Evolutionary conservation across 495 filamentous ascomycete species (phyloP).

Genomic region (Lepidopterella palustris): DNA sequence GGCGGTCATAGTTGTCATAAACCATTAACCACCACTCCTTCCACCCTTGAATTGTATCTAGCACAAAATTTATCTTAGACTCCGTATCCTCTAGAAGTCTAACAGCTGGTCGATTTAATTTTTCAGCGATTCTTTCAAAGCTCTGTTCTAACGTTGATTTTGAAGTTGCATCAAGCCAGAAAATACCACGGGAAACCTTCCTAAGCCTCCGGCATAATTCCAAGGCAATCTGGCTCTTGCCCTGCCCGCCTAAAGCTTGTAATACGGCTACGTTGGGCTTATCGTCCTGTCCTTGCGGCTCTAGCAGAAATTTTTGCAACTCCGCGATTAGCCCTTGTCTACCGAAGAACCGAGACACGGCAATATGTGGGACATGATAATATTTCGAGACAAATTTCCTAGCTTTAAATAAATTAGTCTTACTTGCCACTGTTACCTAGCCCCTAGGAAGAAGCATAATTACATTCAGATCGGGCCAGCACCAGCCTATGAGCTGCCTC

Average conservation of each 20-base stretch:
- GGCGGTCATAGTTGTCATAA: conserved; percentile 38
- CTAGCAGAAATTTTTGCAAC: background rate
- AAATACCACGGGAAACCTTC: conserved; percentile 17
- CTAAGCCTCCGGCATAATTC: conserved; percentile 29
- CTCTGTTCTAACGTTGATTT: conserved; percentile 7
- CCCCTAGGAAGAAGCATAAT: conserved; percentile 4
- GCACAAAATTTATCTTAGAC: conserved; percentile 21
- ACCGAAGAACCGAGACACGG: conserved; percentile 1
- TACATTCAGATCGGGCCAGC: conserved; percentile 12
- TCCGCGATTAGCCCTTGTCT: background rate
- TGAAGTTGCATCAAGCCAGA: conserved; percentile 35
- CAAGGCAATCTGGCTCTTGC: conserved; percentile 37
- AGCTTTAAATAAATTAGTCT: background rate
- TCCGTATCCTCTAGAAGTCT: conserved; percentile 1
- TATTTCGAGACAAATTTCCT: background rate
- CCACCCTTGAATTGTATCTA: conserved; percentile 16
- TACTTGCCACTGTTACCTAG: background rate
- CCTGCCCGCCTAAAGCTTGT: conserved; percentile 34
- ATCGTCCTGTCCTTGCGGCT: conserved; percentile 2
- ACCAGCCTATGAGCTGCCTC: conserved; percentile 8
- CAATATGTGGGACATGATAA: background rate
- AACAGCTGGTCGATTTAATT: background rate
- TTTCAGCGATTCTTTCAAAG: conserved; percentile 16
- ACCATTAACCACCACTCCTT: conserved; percentile 28
- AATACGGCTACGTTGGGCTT: conserved; percentile 21